These are phyloP conservation scores for Collybia mongolica DNA, from an alignment of 768 basidiomycete genomes.

Conservation along the genomic window DNA sequence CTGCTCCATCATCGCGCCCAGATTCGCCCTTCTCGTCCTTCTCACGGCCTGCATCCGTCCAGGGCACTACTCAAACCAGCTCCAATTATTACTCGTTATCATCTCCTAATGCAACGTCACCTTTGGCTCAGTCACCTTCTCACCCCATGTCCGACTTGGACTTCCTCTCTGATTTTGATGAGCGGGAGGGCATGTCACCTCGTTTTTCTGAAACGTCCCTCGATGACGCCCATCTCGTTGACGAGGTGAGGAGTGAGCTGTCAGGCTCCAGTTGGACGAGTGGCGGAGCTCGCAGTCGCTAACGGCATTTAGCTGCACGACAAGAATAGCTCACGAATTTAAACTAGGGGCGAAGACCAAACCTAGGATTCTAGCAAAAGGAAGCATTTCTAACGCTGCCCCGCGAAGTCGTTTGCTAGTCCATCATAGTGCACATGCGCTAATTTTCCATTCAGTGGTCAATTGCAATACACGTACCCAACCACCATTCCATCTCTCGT, in stretches of 20 bases:
- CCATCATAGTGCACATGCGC: no score
- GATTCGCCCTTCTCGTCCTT: constrained; percentile 37
- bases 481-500: neutral
- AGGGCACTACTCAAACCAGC: constrained; percentile 4
- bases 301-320: neutral
- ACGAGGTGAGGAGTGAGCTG: constrained; percentile 10
- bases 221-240: constrained; percentile 8
- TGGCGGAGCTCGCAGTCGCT: constrained; percentile 12
- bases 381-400: no score
- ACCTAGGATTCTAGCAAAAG: no score
- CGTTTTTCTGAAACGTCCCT: constrained; percentile 6
- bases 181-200: constrained; percentile 13
- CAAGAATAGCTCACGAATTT: neutral
- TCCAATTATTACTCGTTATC: constrained; percentile 17
- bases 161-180: constrained; percentile 18
- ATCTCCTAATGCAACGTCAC: constrained; percentile 11
- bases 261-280: constrained; percentile 21
- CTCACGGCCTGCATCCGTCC: constrained; percentile 13
- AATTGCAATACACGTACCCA: no score
- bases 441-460: no score
- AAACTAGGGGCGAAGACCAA: neutral
- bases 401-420: no score
- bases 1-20: constrained; percentile 41
- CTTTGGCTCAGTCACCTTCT: constrained; percentile 10
- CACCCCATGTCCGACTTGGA: constrained; percentile 18